Percentiles rank a stretch among this genome's conserved stretches.
Evolutionary conservation across 768 basidiomycete genomes (phyloP).

Genomic region (Aureoboletus auriporus): DNA sequence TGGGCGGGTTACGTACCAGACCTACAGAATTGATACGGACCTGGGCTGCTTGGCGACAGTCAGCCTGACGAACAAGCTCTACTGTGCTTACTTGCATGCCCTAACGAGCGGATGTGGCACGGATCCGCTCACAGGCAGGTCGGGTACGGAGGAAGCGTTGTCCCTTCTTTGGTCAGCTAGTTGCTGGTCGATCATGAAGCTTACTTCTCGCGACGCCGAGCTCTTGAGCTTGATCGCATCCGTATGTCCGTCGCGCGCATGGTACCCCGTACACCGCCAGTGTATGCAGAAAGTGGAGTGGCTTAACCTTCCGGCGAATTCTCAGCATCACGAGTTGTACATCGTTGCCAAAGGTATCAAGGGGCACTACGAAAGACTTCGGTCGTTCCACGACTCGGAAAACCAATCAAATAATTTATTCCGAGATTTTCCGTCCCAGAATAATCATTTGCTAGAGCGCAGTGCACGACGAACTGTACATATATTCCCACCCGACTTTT

Average conservation of each 20-base stretch:
- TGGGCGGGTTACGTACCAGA: constrained; percentile 14
- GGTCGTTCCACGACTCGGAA: constrained; percentile 4
- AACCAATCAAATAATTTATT: neutral
- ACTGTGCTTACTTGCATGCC: constrained; percentile 42
- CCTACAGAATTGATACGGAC: constrained; percentile 25
- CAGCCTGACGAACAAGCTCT: constrained; percentile 28
- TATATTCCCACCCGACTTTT: constrained; percentile 1
- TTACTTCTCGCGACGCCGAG: constrained; percentile 22
- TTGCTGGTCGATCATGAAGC: constrained; percentile 35
- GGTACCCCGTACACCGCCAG: constrained; percentile 34
- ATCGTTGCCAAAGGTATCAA: constrained; percentile 24
- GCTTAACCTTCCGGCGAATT: constrained; percentile 15
- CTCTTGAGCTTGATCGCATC: constrained; percentile 31
- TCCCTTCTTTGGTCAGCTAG: constrained; percentile 34
- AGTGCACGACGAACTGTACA: constrained; percentile 2
- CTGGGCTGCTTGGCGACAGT: constrained; percentile 21
- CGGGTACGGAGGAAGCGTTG: constrained; percentile 25
- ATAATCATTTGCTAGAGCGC: constrained; percentile 12
- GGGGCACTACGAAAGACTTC: constrained; percentile 15
- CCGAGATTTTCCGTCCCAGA: constrained; percentile 1
- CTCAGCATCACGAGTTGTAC: constrained; percentile 31
- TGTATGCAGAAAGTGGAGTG: constrained; percentile 38
- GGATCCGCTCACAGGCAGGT: constrained; percentile 37
- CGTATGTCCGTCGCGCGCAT: constrained; percentile 33
- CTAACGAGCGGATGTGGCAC: constrained; percentile 35